phyloP scores from a whole-genome alignment of 1,284 basidiomycete genomes.

The Malassezia equina region DNA sequence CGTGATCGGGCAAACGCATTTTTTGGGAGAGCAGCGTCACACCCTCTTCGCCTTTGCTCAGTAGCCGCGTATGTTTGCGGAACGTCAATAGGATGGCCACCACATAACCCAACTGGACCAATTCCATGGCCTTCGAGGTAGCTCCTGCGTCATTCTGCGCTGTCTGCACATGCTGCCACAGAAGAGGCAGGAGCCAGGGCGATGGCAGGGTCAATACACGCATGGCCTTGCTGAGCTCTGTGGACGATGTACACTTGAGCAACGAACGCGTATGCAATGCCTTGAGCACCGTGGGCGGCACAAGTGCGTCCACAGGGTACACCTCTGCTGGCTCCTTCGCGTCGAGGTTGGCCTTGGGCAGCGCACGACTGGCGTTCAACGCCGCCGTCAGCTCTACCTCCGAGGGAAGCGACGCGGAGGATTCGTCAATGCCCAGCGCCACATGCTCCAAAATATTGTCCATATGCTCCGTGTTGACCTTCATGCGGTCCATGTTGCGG shows the following conservation, averaged over 20 bases:
- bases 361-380: constrained; percentile 29
- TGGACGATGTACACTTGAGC: constrained; percentile 4
- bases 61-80: constrained; percentile 8
- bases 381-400: constrained; percentile 26
- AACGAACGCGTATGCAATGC: constrained; percentile 16
- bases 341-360: constrained; percentile 34
- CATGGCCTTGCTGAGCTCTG: constrained; percentile 12
- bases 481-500: constrained; percentile 43
- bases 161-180: constrained; percentile 19
- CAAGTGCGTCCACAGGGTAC: constrained; percentile 32
- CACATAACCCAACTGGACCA: constrained; percentile 20
- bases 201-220: constrained; percentile 13
- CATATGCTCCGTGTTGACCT: constrained; percentile 45
- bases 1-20: constrained; percentile 16
- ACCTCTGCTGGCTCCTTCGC: constrained; percentile 36
- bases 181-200: constrained; percentile 20
- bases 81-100: constrained; percentile 21
- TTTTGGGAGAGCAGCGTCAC: constrained; percentile 13
- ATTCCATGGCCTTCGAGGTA: constrained; percentile 1
- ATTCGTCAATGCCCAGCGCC: constrained; percentile 31
- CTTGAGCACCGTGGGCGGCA: constrained; percentile 25
- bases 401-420: constrained; percentile 23
- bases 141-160: constrained; percentile 6
- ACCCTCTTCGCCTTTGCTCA: constrained; percentile 12
- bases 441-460: constrained; percentile 35